Conservation (phyloP, 331 rosid species). For the Phaseolus coccineus region DNA sequence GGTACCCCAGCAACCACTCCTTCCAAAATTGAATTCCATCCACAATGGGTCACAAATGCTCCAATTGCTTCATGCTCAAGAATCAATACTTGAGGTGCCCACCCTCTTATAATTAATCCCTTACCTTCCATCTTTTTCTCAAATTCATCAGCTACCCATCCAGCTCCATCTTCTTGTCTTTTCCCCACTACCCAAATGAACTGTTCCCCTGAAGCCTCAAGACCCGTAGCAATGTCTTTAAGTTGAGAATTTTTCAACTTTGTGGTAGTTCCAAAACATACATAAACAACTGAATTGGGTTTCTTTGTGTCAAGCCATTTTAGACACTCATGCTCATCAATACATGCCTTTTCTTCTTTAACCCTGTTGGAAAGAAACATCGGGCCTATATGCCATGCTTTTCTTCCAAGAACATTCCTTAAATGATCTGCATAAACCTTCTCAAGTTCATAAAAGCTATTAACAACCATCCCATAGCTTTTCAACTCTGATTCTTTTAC, state of each 20-base stretch:
- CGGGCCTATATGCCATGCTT: constrained; percentile 66
- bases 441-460: constrained; percentile 70
- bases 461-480: constrained; percentile 62
- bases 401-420: constrained; percentile 47
- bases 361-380: constrained; percentile 46
- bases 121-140: constrained; percentile 51
- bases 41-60: constrained; percentile 61
- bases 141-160: constrained; percentile 49
- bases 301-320: constrained; percentile 57
- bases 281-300: constrained; percentile 52
- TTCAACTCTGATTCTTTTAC: constrained; percentile 21
- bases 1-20: constrained; percentile 51
- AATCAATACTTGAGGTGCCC: constrained; percentile 57
- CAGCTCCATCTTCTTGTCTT: background rate
- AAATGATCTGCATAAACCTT: constrained; percentile 54
- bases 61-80: constrained; percentile 52
- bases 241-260: constrained; percentile 49
- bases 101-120: constrained; percentile 53
- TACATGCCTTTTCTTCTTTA: constrained; percentile 37
- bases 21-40: constrained; percentile 64
- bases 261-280: constrained; percentile 46
- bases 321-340: constrained; percentile 49
- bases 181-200: constrained; percentile 64
- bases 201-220: constrained; percentile 53
- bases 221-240: constrained; percentile 56